These are phyloP conservation scores for Dillenia turbinata DNA, from an alignment of 164 flowering plant genomes.

Conservation along the genomic window DNA sequence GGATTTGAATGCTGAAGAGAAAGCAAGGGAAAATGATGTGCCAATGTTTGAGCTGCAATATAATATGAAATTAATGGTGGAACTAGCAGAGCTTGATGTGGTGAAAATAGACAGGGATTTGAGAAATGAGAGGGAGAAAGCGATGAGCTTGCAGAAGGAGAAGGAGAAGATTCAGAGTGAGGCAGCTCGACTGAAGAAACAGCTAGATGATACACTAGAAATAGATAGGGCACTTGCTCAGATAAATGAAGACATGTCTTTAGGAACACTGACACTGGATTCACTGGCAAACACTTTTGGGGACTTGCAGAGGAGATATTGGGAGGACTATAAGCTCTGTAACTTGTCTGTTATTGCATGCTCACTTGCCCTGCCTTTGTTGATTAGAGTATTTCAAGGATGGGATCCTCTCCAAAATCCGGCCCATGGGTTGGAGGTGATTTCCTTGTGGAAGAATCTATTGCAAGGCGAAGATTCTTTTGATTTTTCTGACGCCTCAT, in stretches of 20 bases:
- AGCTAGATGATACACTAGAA: conserved; percentile 49
- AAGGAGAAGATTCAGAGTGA: conserved; percentile 62
- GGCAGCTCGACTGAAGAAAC: conserved; percentile 48
- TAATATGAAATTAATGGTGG: conserved; percentile 67
- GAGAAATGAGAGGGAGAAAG: conserved; percentile 73
- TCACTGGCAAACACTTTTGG: conserved; percentile 48
- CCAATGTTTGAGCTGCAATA: conserved; percentile 93
- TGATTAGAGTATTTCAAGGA: conserved; percentile 74
- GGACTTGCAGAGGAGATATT: conserved; percentile 41
- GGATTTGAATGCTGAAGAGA: conserved; percentile 72
- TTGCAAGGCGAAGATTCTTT: conserved; percentile 52
- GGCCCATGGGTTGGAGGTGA: conserved; percentile 50
- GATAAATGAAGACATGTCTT: conserved; percentile 34
- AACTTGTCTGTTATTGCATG: conserved; percentile 79
- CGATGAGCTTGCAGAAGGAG: conserved; percentile 56
- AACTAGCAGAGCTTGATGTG: conserved; percentile 65
- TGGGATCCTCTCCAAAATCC: conserved; percentile 89
- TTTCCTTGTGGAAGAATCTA: conserved; percentile 59
- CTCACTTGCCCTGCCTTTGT: conserved; percentile 61
- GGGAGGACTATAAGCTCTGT: conserved; percentile 66
- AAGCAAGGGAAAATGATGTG: conserved; percentile 56
- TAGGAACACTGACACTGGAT: conserved; percentile 66
- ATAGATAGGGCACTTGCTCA: conserved; percentile 38
- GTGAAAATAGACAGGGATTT: conserved; percentile 60
- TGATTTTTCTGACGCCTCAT: conserved; percentile 40